A percentile compares a stretch with the other conserved stretches of the same genome.
Evolutionary conservation across 305 asterid genomes (phyloP).

Genomic region (Solanum hybrid): DNA sequence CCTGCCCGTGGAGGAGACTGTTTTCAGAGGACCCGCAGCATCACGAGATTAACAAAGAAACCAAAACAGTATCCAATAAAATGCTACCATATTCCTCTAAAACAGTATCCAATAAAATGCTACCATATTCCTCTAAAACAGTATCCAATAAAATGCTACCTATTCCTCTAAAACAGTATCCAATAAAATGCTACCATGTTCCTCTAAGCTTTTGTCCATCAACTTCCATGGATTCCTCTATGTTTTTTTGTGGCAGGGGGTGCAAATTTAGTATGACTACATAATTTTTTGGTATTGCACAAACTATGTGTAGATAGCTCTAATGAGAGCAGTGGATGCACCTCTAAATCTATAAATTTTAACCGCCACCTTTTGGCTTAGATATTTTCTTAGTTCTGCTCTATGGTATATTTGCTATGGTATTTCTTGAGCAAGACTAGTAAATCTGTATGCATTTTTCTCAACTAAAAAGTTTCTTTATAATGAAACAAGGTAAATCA

Average conservation of each 20-base stretch:
- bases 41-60: background rate
- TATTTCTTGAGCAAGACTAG: background rate
- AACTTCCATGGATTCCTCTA: background rate
- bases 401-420: background rate
- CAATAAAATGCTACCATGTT: background rate
- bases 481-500: background rate
- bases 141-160: too few species aligned
- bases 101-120: background rate
- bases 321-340: background rate
- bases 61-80: background rate
- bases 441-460: background rate
- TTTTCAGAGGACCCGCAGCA: background rate
- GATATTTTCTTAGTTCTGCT: background rate
- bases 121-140: background rate
- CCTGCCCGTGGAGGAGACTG: background rate
- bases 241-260: background rate
- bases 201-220: background rate
- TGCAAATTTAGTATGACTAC: background rate
- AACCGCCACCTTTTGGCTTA: background rate
- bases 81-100: too few species aligned
- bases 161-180: too few species aligned
- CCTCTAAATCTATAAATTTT: background rate
- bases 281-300: background rate
- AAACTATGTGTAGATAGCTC: background rate
- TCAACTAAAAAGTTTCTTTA: background rate